These are phyloP conservation scores for Myxozyma mucilagina DNA, from an alignment of 805 yeast genomes.

Conservation along the genomic window DNA sequence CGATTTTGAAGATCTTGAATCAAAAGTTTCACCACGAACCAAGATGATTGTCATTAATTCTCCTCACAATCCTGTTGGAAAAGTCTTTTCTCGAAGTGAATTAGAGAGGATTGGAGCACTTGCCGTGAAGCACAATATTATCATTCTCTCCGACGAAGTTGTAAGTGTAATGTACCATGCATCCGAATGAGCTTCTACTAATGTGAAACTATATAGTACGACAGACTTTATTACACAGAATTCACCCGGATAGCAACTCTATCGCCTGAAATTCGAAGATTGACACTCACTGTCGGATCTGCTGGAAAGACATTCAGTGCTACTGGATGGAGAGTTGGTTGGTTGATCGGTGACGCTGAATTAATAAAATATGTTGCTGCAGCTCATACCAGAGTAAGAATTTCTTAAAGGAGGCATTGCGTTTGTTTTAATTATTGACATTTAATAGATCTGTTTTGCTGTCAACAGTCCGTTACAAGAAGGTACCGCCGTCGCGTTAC, in stretches of 20 bases:
- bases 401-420: neutral
- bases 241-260: conserved; percentile 86
- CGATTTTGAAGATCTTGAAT: conserved; percentile 73
- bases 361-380: conserved; percentile 75
- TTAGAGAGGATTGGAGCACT: conserved; percentile 71
- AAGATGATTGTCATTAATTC: conserved; percentile 86
- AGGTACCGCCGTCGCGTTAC: conserved; percentile 80
- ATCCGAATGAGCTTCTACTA: neutral
- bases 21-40: conserved; percentile 71
- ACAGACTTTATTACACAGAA: conserved; percentile 72
- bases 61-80: conserved; percentile 97
- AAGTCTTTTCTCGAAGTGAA: conserved; percentile 75
- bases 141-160: conserved; percentile 89
- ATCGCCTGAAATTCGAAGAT: conserved; percentile 70
- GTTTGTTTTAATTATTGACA: neutral
- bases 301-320: conserved; percentile 99
- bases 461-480: conserved; percentile 91
- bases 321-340: conserved; percentile 98
- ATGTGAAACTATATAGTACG: conserved; percentile 49
- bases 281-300: conserved; percentile 89
- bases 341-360: conserved; percentile 87
- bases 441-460: conserved; percentile 67
- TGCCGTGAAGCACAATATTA: conserved; percentile 80
- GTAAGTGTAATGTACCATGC: neutral
- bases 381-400: conserved; percentile 74